These are phyloP conservation scores for Colletotrichum sp. DNA, from an alignment of 2,329 filamentous ascomycete species.

Conservation along the genomic window DNA sequence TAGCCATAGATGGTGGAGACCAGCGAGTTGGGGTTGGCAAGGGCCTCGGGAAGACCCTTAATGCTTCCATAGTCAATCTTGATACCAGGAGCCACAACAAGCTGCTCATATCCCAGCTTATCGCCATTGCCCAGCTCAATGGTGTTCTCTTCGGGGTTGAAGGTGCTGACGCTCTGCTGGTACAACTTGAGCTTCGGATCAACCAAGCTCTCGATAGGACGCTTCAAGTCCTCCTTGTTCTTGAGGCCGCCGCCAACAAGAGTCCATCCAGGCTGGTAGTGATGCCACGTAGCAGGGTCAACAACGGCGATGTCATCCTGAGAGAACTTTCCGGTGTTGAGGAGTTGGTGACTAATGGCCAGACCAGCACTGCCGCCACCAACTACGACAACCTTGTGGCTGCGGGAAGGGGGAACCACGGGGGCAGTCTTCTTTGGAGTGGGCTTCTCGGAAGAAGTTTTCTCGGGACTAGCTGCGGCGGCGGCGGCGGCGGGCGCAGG, in stretches of 20 bases:
- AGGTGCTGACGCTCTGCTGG: conserved; percentile 50
- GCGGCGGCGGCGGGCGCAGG: not conserved
- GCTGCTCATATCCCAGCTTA: conserved; percentile 64
- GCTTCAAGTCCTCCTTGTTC: conserved; percentile 60
- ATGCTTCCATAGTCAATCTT: conserved; percentile 53
- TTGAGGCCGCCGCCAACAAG: conserved; percentile 71
- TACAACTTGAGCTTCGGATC: conserved; percentile 68
- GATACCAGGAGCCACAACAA: conserved; percentile 66
- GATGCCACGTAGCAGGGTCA: conserved; percentile 66
- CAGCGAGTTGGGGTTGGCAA: conserved; percentile 47
- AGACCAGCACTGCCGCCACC: conserved; percentile 71
- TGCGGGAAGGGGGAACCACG: not conserved
- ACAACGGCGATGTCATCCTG: conserved; percentile 67
- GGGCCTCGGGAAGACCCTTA: conserved; percentile 61
- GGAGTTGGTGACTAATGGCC: conserved; percentile 69
- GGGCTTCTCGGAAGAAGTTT: not conserved
- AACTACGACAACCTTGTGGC: conserved; percentile 69
- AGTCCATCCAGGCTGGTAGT: conserved; percentile 75
- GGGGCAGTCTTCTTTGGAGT: not conserved
- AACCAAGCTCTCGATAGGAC: conserved; percentile 54
- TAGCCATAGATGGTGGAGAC: conserved; percentile 65
- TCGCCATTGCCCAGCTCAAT: conserved; percentile 60
- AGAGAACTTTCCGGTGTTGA: conserved; percentile 59
- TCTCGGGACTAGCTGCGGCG: not conserved
- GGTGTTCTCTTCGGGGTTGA: conserved; percentile 60